A percentile compares a stretch with the other conserved stretches of the same genome.
These are phyloP conservation scores for Zymoseptoria passerinii DNA, from an alignment of 2,329 filamentous ascomycete genomes.

Conservation along the genomic window DNA sequence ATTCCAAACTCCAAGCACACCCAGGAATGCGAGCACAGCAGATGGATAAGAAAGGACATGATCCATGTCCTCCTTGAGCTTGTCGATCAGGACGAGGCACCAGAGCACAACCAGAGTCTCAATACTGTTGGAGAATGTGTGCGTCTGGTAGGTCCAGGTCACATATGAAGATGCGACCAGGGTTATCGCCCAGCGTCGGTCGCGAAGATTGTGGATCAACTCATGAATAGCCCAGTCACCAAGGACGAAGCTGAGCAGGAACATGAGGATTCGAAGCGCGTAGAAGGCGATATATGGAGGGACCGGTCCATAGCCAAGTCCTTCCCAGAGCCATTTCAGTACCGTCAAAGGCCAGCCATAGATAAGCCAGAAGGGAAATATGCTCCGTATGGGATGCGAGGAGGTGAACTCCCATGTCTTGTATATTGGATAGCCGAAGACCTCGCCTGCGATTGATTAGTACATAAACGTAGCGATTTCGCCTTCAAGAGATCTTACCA, in stretches of 20 bases:
- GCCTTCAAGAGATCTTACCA: too few relatives aligned
- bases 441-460: constrained; percentile 56
- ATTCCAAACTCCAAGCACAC: constrained; percentile 86
- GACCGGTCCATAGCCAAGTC: constrained; percentile 69
- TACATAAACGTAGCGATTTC: too few relatives aligned
- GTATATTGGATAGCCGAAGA: constrained; percentile 84
- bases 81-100: constrained; percentile 84
- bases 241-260: constrained; percentile 86
- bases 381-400: constrained; percentile 80
- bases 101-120: constrained; percentile 89
- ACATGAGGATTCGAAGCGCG: constrained; percentile 82
- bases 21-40: constrained; percentile 68
- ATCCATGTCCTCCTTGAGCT: constrained; percentile 73
- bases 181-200: constrained; percentile 65
- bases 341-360: constrained; percentile 93
- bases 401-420: constrained; percentile 95
- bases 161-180: constrained; percentile 94
- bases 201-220: constrained; percentile 65
- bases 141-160: constrained; percentile 97
- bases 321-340: constrained; percentile 85
- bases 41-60: constrained; percentile 69
- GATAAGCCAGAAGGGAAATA: constrained; percentile 91
- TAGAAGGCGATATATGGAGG: constrained; percentile 85
- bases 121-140: constrained; percentile 96
- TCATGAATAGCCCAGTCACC: constrained; percentile 98